These are phyloP conservation scores for Mytilinidion resinicola DNA, from an alignment of 495 filamentous ascomycete genomes.

Conservation along the genomic window DNA sequence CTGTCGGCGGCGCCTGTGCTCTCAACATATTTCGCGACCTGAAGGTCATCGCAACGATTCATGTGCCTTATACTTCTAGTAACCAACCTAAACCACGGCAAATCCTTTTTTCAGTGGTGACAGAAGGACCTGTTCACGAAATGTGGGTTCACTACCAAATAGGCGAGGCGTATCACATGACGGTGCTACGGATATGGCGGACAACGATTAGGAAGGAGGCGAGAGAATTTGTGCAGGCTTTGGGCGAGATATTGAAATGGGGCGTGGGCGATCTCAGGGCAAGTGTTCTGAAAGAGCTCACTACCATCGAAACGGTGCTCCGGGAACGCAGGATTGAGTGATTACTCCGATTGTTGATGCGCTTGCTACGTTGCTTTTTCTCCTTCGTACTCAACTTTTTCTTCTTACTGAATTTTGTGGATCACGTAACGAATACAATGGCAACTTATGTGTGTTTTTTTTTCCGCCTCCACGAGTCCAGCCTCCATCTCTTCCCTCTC, in stretches of 20 bases:
- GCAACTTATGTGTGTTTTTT: too few species aligned
- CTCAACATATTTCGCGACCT: slow-evolving; percentile 7
- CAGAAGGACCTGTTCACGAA: background rate
- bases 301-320: background rate
- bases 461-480: too few species aligned
- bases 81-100: background rate
- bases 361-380: too few species aligned
- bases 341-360: too few species aligned
- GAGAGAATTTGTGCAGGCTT: background rate
- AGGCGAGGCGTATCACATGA: background rate
- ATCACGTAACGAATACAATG: too few species aligned
- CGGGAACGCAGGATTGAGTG: too few species aligned
- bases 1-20: slow-evolving; percentile 1
- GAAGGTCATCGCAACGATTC: background rate
- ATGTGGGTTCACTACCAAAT: background rate
- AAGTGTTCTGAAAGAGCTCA: background rate
- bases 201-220: background rate
- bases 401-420: too few species aligned
- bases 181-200: background rate
- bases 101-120: background rate
- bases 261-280: background rate
- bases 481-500: too few species aligned
- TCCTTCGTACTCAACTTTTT: too few species aligned
- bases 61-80: background rate
- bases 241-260: background rate